phyloP scores from a whole-genome alignment of 2,329 filamentous ascomycete genomes.

The Pyricularia grisea region DNA sequence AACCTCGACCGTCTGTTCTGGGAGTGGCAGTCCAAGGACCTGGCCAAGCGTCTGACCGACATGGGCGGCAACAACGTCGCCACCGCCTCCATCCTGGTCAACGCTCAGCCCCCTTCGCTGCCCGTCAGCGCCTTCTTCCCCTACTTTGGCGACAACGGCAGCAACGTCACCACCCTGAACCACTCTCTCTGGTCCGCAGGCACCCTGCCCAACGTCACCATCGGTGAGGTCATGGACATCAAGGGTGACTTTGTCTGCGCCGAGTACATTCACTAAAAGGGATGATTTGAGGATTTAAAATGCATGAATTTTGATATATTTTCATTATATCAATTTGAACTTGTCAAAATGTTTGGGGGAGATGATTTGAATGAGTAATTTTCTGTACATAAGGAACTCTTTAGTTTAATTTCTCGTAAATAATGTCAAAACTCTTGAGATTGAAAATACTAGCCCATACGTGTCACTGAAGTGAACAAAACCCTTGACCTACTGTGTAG shows the following conservation, averaged over 20 bases:
- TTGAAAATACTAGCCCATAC: too few relatives aligned
- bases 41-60: not conserved
- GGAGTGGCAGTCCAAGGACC: constrained; percentile 30
- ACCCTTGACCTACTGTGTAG: too few relatives aligned
- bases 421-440: too few relatives aligned
- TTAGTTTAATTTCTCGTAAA: too few relatives aligned
- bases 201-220: constrained; percentile 6
- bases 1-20: constrained; percentile 37
- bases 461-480: too few relatives aligned
- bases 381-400: too few relatives aligned
- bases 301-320: too few relatives aligned
- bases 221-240: constrained; percentile 12
- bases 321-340: too few relatives aligned
- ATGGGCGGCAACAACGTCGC: constrained; percentile 8
- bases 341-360: too few relatives aligned
- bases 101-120: not conserved
- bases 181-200: constrained; percentile 9
- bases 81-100: constrained; percentile 9
- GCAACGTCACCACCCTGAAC: constrained; percentile 7
- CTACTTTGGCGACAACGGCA: not conserved
- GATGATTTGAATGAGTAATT: too few relatives aligned
- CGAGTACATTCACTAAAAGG: constrained; percentile 5
- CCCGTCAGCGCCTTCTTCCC: not conserved
- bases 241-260: constrained; percentile 11
- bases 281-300: too few relatives aligned